These are phyloP conservation scores for Batkoa obscura DNA, from an alignment of 371 early-diverging fungal genomes.

Conservation along the genomic window DNA sequence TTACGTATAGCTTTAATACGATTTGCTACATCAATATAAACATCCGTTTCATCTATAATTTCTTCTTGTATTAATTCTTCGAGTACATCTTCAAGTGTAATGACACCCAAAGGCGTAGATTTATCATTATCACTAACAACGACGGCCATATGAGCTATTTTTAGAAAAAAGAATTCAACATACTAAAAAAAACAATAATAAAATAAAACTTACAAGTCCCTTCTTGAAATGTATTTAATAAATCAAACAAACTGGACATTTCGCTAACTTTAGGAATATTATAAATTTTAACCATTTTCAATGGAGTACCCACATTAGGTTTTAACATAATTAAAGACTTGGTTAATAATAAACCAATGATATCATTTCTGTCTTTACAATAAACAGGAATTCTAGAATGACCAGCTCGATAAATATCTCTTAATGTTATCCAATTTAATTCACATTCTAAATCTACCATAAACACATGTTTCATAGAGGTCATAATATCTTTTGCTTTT, in stretches of 20 bases:
- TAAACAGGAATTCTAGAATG: conserved; percentile 82
- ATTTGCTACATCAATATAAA: conserved; percentile 49
- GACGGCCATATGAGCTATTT: conserved; percentile 40
- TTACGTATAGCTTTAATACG: neutral
- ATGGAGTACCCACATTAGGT: conserved; percentile 58
- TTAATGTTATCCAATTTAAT: conserved; percentile 40
- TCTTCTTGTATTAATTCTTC: conserved; percentile 90
- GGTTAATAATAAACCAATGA: conserved; percentile 40
- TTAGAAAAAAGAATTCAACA: neutral
- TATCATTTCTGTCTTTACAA: conserved; percentile 33
- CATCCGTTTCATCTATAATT: conserved; percentile 89
- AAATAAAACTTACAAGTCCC: conserved; percentile 34
- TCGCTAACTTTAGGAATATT: conserved; percentile 48
- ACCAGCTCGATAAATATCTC: conserved; percentile 59
- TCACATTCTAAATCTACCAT: conserved; percentile 48
- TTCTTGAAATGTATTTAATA: conserved; percentile 85
- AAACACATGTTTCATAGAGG: conserved; percentile 49
- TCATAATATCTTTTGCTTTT: conserved; percentile 67
- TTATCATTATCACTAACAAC: conserved; percentile 33
- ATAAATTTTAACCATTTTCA: conserved; percentile 43
- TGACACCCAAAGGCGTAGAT: conserved; percentile 53
- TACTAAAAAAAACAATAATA: neutral
- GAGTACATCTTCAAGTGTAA: conserved; percentile 92
- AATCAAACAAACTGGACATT: conserved; percentile 63
- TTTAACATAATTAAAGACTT: conserved; percentile 54